These are phyloP conservation scores for Hsuehochloa calcarea DNA, from an alignment of 176 grass and related monocot species.

Conservation along the genomic window DNA sequence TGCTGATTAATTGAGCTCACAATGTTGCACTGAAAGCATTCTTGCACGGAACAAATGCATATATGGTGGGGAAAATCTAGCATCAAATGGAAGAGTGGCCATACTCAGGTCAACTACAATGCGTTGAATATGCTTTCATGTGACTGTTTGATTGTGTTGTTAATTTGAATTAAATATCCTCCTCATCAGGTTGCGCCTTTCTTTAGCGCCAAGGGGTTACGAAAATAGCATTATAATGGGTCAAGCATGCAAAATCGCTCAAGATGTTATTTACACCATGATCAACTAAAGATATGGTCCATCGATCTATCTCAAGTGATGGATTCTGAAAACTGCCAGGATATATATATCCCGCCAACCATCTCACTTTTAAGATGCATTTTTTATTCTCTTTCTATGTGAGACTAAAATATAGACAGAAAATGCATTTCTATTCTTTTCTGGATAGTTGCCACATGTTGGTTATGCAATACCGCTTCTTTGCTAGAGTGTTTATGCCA, in stretches of 20 bases:
- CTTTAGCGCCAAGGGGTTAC: background rate
- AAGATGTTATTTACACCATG: background rate
- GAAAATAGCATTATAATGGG: background rate
- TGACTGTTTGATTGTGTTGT: background rate
- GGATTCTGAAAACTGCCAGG: background rate
- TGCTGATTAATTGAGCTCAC: background rate
- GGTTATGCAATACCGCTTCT: background rate
- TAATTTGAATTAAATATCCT: constrained; percentile 12
- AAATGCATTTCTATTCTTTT: background rate
- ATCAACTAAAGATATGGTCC: background rate
- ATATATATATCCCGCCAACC: background rate
- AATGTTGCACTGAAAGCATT: background rate
- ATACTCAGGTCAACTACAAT: background rate
- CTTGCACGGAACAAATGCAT: background rate
- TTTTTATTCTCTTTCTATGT: constrained; percentile 20
- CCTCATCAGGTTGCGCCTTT: background rate
- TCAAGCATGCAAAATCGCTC: background rate
- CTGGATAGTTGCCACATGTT: background rate
- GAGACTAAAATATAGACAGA: background rate
- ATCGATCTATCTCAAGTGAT: background rate
- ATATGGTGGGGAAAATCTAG: background rate
- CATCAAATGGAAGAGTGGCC: background rate
- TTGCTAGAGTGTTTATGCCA: constrained; percentile 29
- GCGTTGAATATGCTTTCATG: constrained; percentile 1
- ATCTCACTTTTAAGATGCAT: background rate